Evolutionary conservation across 352 stramenopile species (phyloP).

Genomic region (Phytophthora nicotianae): DNA sequence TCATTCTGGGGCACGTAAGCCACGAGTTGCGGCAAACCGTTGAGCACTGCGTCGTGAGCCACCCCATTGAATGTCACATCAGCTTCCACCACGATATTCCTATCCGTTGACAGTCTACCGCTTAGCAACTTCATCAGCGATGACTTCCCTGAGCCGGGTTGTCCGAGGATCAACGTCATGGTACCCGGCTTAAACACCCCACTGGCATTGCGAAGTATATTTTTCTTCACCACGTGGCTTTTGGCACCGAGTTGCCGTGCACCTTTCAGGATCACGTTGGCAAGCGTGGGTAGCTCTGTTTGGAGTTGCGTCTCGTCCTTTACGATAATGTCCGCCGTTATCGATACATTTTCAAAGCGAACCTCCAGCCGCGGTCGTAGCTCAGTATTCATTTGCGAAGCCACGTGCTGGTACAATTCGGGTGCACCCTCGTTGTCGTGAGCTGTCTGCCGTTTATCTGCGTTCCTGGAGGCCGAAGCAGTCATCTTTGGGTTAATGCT

Average conservation of each 20-base stretch:
- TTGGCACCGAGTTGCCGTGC: background rate
- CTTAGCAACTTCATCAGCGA: conserved; percentile 44
- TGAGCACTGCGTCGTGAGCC: conserved; percentile 15
- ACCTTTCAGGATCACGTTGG: conserved; percentile 14
- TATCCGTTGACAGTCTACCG: conserved; percentile 39
- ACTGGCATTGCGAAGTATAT: conserved; percentile 24
- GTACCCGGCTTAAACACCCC: conserved; percentile 30
- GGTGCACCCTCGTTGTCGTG: too few relatives aligned
- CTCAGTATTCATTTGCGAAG: too few relatives aligned
- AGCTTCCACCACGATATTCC: conserved; percentile 34
- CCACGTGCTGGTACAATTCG: too few relatives aligned
- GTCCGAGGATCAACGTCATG: conserved; percentile 43
- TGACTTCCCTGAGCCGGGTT: too few relatives aligned
- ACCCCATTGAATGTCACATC: conserved; percentile 26
- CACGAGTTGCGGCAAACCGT: background rate
- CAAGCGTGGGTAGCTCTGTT: conserved; percentile 28
- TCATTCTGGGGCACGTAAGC: conserved; percentile 34
- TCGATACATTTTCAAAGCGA: conserved; percentile 30
- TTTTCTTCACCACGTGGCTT: conserved; percentile 4
- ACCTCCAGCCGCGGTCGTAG: too few relatives aligned
- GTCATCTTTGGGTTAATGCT: too few relatives aligned
- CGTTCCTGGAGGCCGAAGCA: too few relatives aligned
- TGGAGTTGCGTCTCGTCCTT: conserved; percentile 15
- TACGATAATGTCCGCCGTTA: conserved; percentile 31
- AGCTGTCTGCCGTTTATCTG: too few relatives aligned